phyloP scores from a whole-genome alignment of 2,329 filamentous ascomycete species.

The Fusarium decemcellulare region DNA sequence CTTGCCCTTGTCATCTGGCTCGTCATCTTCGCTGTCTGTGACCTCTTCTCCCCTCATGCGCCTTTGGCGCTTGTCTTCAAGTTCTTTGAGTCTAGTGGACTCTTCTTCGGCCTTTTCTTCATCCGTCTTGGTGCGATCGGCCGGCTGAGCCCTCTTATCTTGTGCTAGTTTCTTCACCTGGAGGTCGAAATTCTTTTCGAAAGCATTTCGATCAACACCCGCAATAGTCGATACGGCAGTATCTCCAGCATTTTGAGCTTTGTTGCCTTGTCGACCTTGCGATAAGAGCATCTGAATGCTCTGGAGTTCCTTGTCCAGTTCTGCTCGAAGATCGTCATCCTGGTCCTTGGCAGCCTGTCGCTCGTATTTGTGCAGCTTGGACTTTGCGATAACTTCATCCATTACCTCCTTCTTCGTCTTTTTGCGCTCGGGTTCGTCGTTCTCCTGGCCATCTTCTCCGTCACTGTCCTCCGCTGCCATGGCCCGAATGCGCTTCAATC shows the following conservation, averaged over 20 bases:
- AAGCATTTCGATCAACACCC: conserved; percentile 74
- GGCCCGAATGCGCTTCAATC: conserved; percentile 69
- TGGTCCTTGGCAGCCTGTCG: conserved; percentile 93
- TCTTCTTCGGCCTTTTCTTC: conserved; percentile 88
- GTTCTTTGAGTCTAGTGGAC: conserved; percentile 79
- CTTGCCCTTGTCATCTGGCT: conserved; percentile 57
- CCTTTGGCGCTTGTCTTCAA: conserved; percentile 85
- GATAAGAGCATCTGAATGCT: conserved; percentile 82
- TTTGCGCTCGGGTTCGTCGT: conserved; percentile 81
- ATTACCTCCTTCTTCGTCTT: conserved; percentile 98
- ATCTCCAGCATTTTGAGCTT: conserved; percentile 42
- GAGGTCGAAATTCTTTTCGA: conserved; percentile 91
- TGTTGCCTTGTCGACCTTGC: conserved; percentile 59
- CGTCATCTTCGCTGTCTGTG: conserved; percentile 74
- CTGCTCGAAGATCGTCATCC: conserved; percentile 87
- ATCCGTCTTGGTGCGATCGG: conserved; percentile 90
- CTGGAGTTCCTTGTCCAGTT: conserved; percentile 86
- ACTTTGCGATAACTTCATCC: conserved; percentile 98
- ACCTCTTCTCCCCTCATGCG: conserved; percentile 90
- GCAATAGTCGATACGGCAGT: conserved; percentile 52
- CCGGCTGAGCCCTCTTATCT: conserved; percentile 88
- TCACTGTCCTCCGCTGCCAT: conserved; percentile 61
- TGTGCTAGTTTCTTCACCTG: conserved; percentile 85
- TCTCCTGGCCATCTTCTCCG: conserved; percentile 61
- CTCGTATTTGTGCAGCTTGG: conserved; percentile 95